phyloP scores from a whole-genome alignment of 768 basidiomycete genomes.

The Phanerochaete carnosa region DNA sequence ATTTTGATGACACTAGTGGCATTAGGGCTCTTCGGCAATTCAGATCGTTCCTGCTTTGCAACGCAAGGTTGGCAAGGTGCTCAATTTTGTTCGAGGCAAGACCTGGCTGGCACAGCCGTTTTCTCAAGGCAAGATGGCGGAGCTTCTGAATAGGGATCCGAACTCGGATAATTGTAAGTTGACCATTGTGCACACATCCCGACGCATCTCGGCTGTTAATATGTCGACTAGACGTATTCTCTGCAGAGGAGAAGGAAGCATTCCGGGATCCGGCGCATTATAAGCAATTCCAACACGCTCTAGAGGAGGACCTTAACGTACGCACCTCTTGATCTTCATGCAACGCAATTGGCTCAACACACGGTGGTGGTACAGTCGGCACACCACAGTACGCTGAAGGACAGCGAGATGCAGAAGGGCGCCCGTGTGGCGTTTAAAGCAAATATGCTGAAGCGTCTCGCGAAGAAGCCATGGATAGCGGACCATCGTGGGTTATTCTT shows the following conservation, averaged over 20 bases:
- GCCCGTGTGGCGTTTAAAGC: slow-evolving; percentile 36
- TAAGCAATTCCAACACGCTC: slow-evolving; percentile 41
- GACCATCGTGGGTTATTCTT: slow-evolving; percentile 40
- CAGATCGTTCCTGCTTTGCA: slow-evolving; percentile 60
- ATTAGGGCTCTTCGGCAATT: slow-evolving; percentile 58
- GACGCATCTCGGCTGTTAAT: neutral
- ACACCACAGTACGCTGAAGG: slow-evolving; percentile 40
- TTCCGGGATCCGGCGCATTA: slow-evolving; percentile 50
- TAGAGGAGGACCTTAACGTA: slow-evolving; percentile 52
- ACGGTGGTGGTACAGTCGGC: slow-evolving; percentile 30
- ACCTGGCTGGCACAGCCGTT: slow-evolving; percentile 55
- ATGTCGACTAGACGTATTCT: slow-evolving; percentile 39
- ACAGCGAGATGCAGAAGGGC: slow-evolving; percentile 34
- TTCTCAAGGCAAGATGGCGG: slow-evolving; percentile 35
- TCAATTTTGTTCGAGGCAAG: slow-evolving; percentile 56
- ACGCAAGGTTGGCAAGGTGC: slow-evolving; percentile 43
- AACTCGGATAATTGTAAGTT: slow-evolving; percentile 42
- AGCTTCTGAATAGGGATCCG: slow-evolving; percentile 35
- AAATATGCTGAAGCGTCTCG: slow-evolving; percentile 47
- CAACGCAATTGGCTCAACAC: neutral
- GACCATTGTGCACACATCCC: too few species aligned
- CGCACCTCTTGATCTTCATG: slow-evolving; percentile 6
- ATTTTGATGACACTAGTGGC: neutral
- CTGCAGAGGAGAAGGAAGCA: slow-evolving; percentile 45
- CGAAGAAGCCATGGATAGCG: slow-evolving; percentile 58